Evolutionary conservation across 305 asterid genomes (phyloP).

Genomic region (Solanum hybrid): DNA sequence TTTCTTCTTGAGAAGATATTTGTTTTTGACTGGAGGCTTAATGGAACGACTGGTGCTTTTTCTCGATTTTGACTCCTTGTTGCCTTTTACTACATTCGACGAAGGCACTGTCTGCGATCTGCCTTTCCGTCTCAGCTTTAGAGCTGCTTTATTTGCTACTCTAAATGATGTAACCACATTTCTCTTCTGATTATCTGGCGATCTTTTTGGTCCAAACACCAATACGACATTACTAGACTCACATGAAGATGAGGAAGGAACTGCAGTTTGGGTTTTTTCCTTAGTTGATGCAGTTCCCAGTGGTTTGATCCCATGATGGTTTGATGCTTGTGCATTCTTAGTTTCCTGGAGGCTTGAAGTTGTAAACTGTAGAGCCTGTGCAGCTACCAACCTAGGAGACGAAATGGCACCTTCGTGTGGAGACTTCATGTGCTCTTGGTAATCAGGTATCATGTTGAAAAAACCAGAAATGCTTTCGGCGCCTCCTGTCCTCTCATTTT

Average conservation of each 20-base stretch:
- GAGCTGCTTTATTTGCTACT: conserved; percentile 31
- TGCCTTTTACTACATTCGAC: conserved; percentile 32
- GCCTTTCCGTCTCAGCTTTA: conserved; percentile 51
- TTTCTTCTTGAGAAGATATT: conserved; percentile 45
- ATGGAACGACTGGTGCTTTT: conserved; percentile 30
- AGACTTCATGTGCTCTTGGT: conserved; percentile 10
- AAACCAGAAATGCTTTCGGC: conserved; percentile 5
- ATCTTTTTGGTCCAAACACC: conserved; percentile 22
- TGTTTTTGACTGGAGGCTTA: conserved; percentile 51
- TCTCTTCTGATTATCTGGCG: conserved; percentile 21
- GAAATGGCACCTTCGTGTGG: not conserved
- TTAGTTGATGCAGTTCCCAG: conserved; percentile 2
- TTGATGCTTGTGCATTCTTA: conserved; percentile 3
- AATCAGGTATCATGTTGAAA: conserved; percentile 10
- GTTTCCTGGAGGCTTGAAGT: conserved; percentile 9
- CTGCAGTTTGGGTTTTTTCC: conserved; percentile 26
- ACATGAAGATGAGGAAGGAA: conserved; percentile 19
- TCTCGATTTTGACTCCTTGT: conserved; percentile 35
- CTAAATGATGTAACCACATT: conserved; percentile 28
- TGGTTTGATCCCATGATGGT: conserved; percentile 18
- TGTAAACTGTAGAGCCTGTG: conserved; percentile 6
- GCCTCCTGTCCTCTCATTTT: not conserved
- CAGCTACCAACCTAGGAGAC: conserved; percentile 21
- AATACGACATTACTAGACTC: conserved; percentile 16
- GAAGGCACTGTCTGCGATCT: conserved; percentile 33